Evolutionary conservation across 495 filamentous ascomycete genomes (phyloP).

Genomic region (Bacidia rubella): DNA sequence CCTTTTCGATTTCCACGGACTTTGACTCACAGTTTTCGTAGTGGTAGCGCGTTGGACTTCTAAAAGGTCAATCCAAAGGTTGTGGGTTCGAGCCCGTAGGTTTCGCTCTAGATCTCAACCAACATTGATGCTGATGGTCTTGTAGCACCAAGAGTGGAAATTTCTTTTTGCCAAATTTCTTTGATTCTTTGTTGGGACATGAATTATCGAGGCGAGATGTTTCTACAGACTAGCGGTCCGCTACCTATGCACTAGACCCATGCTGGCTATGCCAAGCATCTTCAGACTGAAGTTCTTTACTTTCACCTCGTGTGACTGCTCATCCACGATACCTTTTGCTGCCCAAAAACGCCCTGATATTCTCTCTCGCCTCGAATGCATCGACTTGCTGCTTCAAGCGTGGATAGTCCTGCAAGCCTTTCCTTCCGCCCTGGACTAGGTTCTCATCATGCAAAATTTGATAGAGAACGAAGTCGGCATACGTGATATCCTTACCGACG

Average conservation of each 20-base stretch:
- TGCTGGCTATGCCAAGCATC: too few species aligned
- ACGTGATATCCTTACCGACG: conserved; percentile 16
- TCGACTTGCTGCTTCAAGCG: conserved; percentile 20
- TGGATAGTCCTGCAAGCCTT: conserved; percentile 22
- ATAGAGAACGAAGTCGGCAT: conserved; percentile 23
- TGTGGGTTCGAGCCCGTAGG: conserved; percentile 24
- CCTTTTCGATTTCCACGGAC: neutral
- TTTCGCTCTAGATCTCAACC: neutral
- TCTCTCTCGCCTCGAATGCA: conserved; percentile 18
- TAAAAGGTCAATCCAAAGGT: conserved; percentile 27
- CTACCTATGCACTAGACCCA: too few species aligned
- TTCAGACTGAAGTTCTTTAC: too few species aligned
- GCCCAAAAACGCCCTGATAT: conserved; percentile 20
- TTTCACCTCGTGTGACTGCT: too few species aligned
- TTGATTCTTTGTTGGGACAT: too few species aligned
- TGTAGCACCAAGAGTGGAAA: conserved; percentile 23
- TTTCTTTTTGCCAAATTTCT: neutral
- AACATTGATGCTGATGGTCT: neutral
- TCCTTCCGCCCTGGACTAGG: conserved; percentile 18
- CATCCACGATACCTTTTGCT: conserved; percentile 20
- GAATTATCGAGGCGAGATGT: too few species aligned
- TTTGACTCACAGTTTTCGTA: neutral
- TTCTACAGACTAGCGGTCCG: too few species aligned
- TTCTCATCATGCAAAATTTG: conserved; percentile 21
- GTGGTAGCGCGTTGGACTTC: conserved; percentile 32